Conservation (phyloP, 768 basidiomycete genomes). For the Amanita rimosa region DNA sequence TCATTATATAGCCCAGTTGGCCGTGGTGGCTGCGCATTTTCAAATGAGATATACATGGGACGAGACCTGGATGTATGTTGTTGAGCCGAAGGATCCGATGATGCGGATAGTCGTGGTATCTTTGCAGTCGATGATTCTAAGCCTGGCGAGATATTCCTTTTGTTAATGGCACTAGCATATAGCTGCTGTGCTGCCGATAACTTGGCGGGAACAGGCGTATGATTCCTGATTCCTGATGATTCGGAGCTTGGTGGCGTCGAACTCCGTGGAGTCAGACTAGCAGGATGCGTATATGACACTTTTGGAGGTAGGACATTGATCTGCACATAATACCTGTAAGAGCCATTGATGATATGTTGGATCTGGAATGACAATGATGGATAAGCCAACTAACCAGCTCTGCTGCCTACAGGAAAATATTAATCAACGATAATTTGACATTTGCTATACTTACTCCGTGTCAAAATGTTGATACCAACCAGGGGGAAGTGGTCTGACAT, state of each 20-base stretch:
- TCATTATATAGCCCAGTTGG: not conserved
- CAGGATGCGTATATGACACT: constrained; percentile 23
- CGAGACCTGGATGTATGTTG: not conserved
- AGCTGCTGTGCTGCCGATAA: constrained; percentile 29
- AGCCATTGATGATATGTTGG: constrained; percentile 2
- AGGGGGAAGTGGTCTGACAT: constrained; percentile 17
- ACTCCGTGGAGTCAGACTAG: constrained; percentile 8
- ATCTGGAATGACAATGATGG: not conserved
- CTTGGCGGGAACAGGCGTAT: constrained; percentile 6
- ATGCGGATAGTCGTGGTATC: not conserved
- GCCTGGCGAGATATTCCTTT: constrained; percentile 1
- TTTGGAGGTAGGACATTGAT: constrained; percentile 19
- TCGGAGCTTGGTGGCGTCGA: not conserved
- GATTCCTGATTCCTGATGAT: constrained; percentile 3
- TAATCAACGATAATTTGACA: not conserved
- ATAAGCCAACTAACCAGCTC: not conserved
- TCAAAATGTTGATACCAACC: constrained; percentile 25
- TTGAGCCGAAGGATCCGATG: not conserved
- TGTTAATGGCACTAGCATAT: constrained; percentile 27
- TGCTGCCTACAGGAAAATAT: not conserved
- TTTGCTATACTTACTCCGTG: constrained; percentile 13
- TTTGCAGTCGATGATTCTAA: not conserved
- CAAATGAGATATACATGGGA: not conserved
- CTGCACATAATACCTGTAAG: constrained; percentile 23
- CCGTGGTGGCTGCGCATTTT: not conserved